Evolutionary conservation across 805 yeast species (phyloP), one percentile per base, ranked within the genome.

Genomic region (Kuraishia hungarica): DNA sequence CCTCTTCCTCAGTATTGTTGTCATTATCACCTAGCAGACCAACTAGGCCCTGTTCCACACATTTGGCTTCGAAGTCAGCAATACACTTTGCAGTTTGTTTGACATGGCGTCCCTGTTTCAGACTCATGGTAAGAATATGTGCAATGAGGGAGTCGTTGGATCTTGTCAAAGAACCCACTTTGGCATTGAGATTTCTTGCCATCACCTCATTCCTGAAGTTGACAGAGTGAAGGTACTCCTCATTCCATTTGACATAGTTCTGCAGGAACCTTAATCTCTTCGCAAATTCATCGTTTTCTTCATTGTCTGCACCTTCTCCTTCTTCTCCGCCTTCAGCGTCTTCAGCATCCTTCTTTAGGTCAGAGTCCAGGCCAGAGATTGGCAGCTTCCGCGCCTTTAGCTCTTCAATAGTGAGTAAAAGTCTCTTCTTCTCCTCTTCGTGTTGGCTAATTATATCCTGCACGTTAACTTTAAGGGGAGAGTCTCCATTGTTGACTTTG

Each of bases 401-500:
- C 17, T 50, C 51, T 13, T 55, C 55, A 19, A 64, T 64, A 35
- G 60, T 58, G 3, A 53, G 50, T 20, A 63, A 52, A 39, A 65
- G 51, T 23, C 60, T 55, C 24, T 58, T 53, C 39, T 61, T 66
- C 48, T 69, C 71, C 17, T 28, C 52, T 53, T 67, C 66, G 48
- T 61, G 65, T 17, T 62, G 62, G 35, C 54, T 58, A 6, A 64
- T 57, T 29, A 61, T 65, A 46, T 66, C 65, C 50, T 47, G 50
- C 54, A 78, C 63, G 20, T 74, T 73, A 2, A 67, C 71, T 2
- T 67, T 65, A 13, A 70, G 67, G 35, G 58, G 55, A 13, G 72
- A 60, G 54, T 73, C 78, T 54, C 75, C 75, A 21, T 56, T 51
- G 61, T 82, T 81, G 54, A 78, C 64, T 22, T 62, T 76, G 0